Evolutionary conservation across 1,284 basidiomycete species (phyloP), one percentile per base, ranked within the genome.

Genomic region (Tetrapyrgos nigripes): DNA sequence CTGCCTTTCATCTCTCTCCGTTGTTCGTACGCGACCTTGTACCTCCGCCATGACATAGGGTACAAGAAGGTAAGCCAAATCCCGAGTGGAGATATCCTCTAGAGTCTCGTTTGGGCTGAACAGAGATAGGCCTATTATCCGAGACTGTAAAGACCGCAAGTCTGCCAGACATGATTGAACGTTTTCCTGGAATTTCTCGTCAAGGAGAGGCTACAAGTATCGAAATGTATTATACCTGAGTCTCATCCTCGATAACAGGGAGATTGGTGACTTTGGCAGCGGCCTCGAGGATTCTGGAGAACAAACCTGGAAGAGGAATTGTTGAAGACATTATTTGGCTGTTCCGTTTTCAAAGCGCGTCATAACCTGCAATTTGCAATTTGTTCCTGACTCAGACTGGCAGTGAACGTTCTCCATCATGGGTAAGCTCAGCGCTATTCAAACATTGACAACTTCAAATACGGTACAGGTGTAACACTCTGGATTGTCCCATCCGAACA

Each of bases 21-120:
- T 80, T 0, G 88, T 81, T 60, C 82, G 83, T n/a, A 86, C 74
- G 50, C 88, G 83, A 47, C 85, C 82, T 66, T 89, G 84, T n/a
- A 92, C 81, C 66, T 96, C 89, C 8, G 88, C 88, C 29, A 83
- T 71, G 23, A 89, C 83, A 73, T 86, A 96, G 0, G 91, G 88
- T 0, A 94, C 85, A 47, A 88, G 81, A 54, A 97, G 83, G 74
- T 94, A 97, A 9, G 90, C 79, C 50, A 97, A 76, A 73, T 96
- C 87, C 29, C 81, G 78, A 10, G 95, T 94, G 1, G 91, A 83
- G 44, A 98, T 85, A 73, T 98, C 96, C 49, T 95, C 91, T 23
- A 94, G 74, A 1, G 79, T 79, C 71, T 98, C 96, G 69, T 97
- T 97, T 8, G 89, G 79, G 56, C 93, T 95, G 74, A 97, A 96